Evolutionary conservation across 1,139 yeast genomes (phyloP).

Genomic region (Zhuliangozyma blackwelliae): DNA sequence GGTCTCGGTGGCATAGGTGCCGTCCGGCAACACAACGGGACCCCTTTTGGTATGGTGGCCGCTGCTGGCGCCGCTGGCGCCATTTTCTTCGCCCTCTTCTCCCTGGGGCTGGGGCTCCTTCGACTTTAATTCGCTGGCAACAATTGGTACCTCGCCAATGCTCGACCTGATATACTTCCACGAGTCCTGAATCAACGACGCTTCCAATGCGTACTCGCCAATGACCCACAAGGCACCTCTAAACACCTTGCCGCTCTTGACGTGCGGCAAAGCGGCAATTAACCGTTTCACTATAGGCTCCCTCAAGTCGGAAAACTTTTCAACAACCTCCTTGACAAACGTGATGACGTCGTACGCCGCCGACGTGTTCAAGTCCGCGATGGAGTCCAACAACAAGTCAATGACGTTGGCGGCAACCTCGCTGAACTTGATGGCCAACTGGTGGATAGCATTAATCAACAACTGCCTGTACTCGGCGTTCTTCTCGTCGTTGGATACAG

Average conservation of each 20-base stretch:
- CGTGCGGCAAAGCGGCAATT: conserved; percentile 56
- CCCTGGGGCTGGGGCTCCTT: conserved; percentile 38
- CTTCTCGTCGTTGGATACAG: conserved; percentile 67
- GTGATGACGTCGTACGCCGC: conserved; percentile 89
- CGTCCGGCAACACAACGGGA: conserved; percentile 92
- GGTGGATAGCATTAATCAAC: conserved; percentile 83
- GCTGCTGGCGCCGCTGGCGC: conserved; percentile 19
- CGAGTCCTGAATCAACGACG: conserved; percentile 69
- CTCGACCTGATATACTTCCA: conserved; percentile 85
- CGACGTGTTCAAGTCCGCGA: conserved; percentile 75
- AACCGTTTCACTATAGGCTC: conserved; percentile 62
- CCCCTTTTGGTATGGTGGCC: conserved; percentile 40
- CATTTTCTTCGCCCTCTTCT: conserved; percentile 21
- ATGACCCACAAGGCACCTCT: conserved; percentile 94
- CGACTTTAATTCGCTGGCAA: conserved; percentile 66
- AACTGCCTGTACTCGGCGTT: conserved; percentile 83
- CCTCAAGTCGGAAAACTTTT: conserved; percentile 82
- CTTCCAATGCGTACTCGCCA: conserved; percentile 84
- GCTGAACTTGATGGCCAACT: conserved; percentile 80
- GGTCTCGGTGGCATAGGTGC: conserved; percentile 95
- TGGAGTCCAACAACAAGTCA: conserved; percentile 79
- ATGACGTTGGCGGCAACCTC: conserved; percentile 93
- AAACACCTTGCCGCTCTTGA: conserved; percentile 85
- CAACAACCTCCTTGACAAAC: conserved; percentile 91
- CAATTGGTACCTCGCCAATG: conserved; percentile 88